phyloP scores from a whole-genome alignment of 208 protist species.

The Leishmania tarentolae region DNA sequence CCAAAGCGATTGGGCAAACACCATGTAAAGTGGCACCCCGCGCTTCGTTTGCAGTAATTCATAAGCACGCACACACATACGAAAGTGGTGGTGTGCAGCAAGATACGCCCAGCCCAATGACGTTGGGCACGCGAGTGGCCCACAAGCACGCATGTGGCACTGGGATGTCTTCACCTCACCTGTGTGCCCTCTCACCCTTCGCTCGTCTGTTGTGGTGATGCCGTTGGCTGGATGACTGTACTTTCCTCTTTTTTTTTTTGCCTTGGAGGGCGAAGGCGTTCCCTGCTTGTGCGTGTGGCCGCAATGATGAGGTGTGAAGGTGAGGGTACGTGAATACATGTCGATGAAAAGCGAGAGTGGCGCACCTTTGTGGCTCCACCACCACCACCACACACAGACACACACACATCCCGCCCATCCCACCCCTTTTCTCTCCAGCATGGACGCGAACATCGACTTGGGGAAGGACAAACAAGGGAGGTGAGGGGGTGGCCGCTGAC shows the following conservation, averaged over 20 bases:
- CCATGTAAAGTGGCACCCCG: neutral
- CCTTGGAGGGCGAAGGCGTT: neutral
- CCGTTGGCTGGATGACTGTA: neutral
- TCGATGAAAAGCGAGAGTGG: neutral
- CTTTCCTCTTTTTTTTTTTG: neutral
- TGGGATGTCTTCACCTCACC: neutral
- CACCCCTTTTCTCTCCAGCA: neutral
- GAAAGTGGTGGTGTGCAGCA: neutral
- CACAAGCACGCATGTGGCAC: neutral
- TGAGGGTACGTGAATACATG: neutral
- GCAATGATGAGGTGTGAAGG: neutral
- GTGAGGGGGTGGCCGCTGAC: neutral
- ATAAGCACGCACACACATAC: neutral
- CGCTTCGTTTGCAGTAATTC: neutral
- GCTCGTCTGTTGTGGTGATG: neutral
- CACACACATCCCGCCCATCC: neutral
- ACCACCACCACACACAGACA: neutral
- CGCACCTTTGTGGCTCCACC: neutral
- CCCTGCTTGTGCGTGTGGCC: neutral
- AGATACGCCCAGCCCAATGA: neutral
- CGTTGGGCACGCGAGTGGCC: neutral
- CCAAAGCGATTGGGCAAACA: neutral
- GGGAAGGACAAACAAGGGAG: neutral
- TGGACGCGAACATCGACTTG: neutral
- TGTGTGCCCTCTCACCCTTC: neutral